Evolutionary conservation across 768 basidiomycete genomes (phyloP), one percentile per base, ranked within the genome.

Genomic region (Termitomyces sp.): DNA sequence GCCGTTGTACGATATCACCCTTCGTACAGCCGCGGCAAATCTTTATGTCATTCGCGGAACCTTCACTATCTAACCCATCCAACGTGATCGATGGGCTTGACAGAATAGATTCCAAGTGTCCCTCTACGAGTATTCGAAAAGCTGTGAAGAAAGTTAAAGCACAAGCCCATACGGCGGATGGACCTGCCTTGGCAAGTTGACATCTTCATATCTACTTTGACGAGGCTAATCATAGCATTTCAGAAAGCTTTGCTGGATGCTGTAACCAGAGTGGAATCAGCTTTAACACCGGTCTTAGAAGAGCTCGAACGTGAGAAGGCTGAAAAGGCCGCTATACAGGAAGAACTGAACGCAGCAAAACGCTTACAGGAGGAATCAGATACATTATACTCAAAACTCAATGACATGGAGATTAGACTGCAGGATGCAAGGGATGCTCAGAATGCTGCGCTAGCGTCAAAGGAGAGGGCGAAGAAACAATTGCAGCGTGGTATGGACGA

Each of bases 21-120:
- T 44, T 34, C 32, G n/a, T 45, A n/a, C 35, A 11, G 19, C 60
- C 58, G 3, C 54, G 34, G 2, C 53, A 55, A 28, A 54, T 63
- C 38, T 63, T 52, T 21, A 48, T 63, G 5, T 58, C 55, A 30
- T 53, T 61, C 22, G 49, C 41, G n/a, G 58, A 51, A 41, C 30
- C 49, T 43, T 12, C 40, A 26, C 32, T 22, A 22, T 53, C 46
- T 24, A 54, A 49, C 12, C 43, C 51, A 15, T 40, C n/a, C 24
- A 26, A 17, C 12, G 42, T 24, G 9, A 28, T 60, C 12, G 47
- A 60, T 5, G 51, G 56, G 2, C 43, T 61, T 3, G 42, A 51
- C 6, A 45, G 21, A 15, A 56, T 58, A 28, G 24, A 40, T 26
- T 10, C 19, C 14, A 43, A 56, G 3, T 40, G 40, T 1, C 49